Evolutionary conservation across 768 basidiomycete genomes (phyloP), one percentile per base, ranked within the genome.

Genomic region (Auriscalpium orientale): DNA sequence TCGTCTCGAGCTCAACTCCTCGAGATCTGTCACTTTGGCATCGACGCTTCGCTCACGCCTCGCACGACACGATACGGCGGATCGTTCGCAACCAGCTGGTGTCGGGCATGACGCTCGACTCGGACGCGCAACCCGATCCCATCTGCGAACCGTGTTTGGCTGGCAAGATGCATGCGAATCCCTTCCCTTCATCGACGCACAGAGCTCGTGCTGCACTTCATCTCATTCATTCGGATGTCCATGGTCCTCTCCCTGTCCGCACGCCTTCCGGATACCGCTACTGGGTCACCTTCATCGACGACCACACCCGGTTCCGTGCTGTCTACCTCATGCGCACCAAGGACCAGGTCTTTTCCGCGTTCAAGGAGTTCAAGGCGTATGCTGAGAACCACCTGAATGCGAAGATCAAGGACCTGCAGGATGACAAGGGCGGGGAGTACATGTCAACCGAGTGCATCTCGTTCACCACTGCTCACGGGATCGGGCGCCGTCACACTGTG

Each of bases 361-460:
- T 71, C 56, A 64, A 66, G 57, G 22, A 50, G 9, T 72, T 62
- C 61, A 68, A 71, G 38, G 64, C 68, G 10, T 65, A 56, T 48
- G 64, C 65, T 43, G 66, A 73, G 62, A 70, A 28, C 22, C 22
- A 62, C 38, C 56, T 67, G 49, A 57, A 36, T 2, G 58, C 57
- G 40, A 8, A 21, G 1, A 52, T 69, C 45, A 63, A 63, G 40
- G 51, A 33, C 10, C 48, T 68, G n/a, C 43, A 59, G 13, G 62
- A 68, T 53, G 65, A 67, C 22, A 62, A 63, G 52, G 65, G 65
- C 40, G 66, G 65, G 9, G 66, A 66, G 55, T 67, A 62, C 38
- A 61, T 65, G 55, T 55, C 53, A 38, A 60, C 56, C 12, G 61
- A 46, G 45, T 58, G 65, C 38, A 22, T 50, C 5, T 49, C 36